Base-by-base conservation (phyloP, 75 land plant species). In the Cupressus sempervirens region DNA sequence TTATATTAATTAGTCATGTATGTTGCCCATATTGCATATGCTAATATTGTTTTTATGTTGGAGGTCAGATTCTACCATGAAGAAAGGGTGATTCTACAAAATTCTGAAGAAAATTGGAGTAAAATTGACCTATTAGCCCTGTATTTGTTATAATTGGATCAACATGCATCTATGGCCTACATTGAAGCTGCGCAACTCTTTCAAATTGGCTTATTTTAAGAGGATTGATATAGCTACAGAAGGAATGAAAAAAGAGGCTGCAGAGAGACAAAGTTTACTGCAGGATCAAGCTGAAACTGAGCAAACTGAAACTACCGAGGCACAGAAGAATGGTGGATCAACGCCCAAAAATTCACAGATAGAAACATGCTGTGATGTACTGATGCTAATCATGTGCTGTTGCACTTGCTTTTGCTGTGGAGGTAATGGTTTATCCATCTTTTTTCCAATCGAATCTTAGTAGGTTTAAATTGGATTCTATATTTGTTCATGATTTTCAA, bases 151-250 rank as follows among this genome's bases (percentile, higher is more conserved):
- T n/a, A 79, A 30, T 43, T 77, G 12, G 81, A n/a, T 4, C n/a
- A 79, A 9, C n/a, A 79, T 79, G 81, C 81, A 79, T 79, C 81
- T 79, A 0, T 79, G 81, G 81, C 81, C 81, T 79, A 41, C 81
- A 11, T 26, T 79, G 81, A 79, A 45, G 50, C 45, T 79, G 3
- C 26, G 81, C 1, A 40, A 79, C 50, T 79, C 81, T 12, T 79
- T 79, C 50, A 79, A 79, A 79, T 79, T 43, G 4, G 81, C 81
- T 41, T 79, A 79, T 45, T 12, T 79, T 11, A 45, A 45, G 81
- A 79, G 81, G 30, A 0, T 79, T 45, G 48, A 79, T 11, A 79
- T 11, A 79, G 45, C 45, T 79, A 79, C 46, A 13, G n/a, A 11
- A 41, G 45, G 50, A 79, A 79, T 79, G 81, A 26, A 79, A 79